phyloP scores from a whole-genome alignment of 768 basidiomycete genomes.

The Xerocomellus chrysenteron region DNA sequence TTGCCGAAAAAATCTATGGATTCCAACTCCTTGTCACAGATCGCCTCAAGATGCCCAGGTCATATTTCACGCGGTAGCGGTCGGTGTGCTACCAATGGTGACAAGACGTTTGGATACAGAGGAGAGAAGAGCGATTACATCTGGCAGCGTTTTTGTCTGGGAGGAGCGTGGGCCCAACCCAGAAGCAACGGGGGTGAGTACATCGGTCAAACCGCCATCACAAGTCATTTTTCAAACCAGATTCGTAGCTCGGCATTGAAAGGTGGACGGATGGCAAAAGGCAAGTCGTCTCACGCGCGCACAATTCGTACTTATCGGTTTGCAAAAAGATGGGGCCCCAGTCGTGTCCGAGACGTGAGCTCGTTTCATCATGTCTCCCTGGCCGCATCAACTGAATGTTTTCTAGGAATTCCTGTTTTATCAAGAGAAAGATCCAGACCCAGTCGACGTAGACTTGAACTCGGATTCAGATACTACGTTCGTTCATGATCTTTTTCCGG shows the following conservation, averaged over 20 bases:
- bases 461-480: conserved; percentile 54
- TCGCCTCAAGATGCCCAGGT: conserved; percentile 66
- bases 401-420: conserved; percentile 75
- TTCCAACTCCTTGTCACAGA: conserved; percentile 25
- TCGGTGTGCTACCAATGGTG: conserved; percentile 61
- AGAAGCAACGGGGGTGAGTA: conserved; percentile 63
- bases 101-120: conserved; percentile 72
- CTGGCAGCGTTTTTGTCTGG: conserved; percentile 81
- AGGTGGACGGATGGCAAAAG: conserved; percentile 78
- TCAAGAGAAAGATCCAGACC: conserved; percentile 60
- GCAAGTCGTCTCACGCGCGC: conserved; percentile 8
- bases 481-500: conserved; percentile 17
- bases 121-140: conserved; percentile 65
- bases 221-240: conserved; percentile 5
- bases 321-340: conserved; percentile 65
- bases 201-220: conserved; percentile 2
- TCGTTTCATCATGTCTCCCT: neutral
- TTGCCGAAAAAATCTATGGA: neutral
- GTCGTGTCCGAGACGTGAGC: conserved; percentile 72
- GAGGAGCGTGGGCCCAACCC: conserved; percentile 72
- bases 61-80: conserved; percentile 71
- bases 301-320: neutral
- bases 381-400: neutral
- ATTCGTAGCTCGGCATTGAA: conserved; percentile 64
- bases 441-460: conserved; percentile 46